Conservation (phyloP, 345 rosid species). For the Salix koriyanagi region DNA sequence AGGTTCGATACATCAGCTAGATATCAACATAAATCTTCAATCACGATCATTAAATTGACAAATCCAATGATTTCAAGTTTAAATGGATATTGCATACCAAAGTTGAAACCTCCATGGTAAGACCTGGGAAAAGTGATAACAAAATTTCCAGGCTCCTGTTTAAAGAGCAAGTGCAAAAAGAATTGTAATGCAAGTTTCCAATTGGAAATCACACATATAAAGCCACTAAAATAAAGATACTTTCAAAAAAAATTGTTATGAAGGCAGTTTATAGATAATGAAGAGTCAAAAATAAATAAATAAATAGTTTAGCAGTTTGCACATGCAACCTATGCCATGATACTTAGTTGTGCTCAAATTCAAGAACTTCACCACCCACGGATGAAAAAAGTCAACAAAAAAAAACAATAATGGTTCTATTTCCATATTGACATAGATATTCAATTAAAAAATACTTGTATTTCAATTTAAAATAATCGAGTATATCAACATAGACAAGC, state of each 20-base stretch:
- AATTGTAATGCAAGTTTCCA: slow-evolving; percentile 10
- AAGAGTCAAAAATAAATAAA: background rate
- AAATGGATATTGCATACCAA: slow-evolving; percentile 49
- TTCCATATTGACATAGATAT: background rate
- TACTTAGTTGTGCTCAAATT: background rate
- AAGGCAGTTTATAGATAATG: background rate
- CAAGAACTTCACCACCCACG: background rate
- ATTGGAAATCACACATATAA: slow-evolving; percentile 1
- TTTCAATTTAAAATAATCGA: background rate
- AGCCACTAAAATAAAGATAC: background rate
- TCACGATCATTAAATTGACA: background rate
- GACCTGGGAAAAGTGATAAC: slow-evolving; percentile 96
- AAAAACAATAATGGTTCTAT: background rate
- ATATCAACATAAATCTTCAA: background rate
- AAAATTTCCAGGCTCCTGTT: slow-evolving; percentile 92
- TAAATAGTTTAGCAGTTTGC: background rate
- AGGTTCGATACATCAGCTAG: background rate
- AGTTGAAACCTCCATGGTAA: slow-evolving; percentile 91
- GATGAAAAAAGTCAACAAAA: slow-evolving; percentile 4
- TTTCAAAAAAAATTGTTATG: slow-evolving; percentile 1
- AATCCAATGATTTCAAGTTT: slow-evolving; percentile 3
- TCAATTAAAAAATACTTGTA: background rate
- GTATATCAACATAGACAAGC: background rate
- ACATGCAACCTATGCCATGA: slow-evolving; percentile 1
- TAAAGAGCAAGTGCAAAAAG: slow-evolving; percentile 23